A percentile compares a stretch with the other conserved stretches of the same genome.
Conservation (phyloP, 306 rosid species). For the Acacia confusa region DNA sequence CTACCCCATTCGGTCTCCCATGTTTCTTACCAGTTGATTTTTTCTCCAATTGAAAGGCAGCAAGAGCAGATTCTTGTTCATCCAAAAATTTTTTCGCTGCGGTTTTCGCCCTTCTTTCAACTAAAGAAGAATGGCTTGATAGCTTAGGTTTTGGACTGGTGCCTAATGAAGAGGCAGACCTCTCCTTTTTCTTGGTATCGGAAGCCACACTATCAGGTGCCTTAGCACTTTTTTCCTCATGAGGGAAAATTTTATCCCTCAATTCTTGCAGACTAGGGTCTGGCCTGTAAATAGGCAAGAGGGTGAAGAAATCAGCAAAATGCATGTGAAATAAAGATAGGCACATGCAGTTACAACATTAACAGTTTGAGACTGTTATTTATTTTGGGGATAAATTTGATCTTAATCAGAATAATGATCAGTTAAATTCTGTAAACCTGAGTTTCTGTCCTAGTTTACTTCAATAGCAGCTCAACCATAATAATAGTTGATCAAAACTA, state of each 20-base stretch:
- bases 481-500: not conserved
- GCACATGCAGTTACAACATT: not conserved
- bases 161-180: conserved; percentile 31
- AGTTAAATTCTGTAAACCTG: not conserved
- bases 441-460: not conserved
- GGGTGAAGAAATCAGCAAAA: not conserved
- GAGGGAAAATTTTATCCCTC: conserved; percentile 42
- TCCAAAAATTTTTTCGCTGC: conserved; percentile 16
- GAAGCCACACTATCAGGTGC: conserved; percentile 5
- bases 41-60: conserved; percentile 18
- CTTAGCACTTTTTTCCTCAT: not conserved
- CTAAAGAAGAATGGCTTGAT: conserved; percentile 18
- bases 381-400: not conserved
- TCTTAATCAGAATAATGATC: not conserved
- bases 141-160: not conserved
- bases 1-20: conserved; percentile 4
- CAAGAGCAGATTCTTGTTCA: conserved; percentile 19
- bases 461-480: not conserved
- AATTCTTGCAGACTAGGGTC: conserved; percentile 44
- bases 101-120: conserved; percentile 33
- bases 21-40: conserved; percentile 23
- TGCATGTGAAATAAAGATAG: conserved; percentile 3
- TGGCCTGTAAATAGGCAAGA: conserved; percentile 41
- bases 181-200: conserved; percentile 37
- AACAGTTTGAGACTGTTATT: not conserved